Base-by-base conservation (phyloP, 2,329 filamentous ascomycete species). In the Alternaria longipes region DNA sequence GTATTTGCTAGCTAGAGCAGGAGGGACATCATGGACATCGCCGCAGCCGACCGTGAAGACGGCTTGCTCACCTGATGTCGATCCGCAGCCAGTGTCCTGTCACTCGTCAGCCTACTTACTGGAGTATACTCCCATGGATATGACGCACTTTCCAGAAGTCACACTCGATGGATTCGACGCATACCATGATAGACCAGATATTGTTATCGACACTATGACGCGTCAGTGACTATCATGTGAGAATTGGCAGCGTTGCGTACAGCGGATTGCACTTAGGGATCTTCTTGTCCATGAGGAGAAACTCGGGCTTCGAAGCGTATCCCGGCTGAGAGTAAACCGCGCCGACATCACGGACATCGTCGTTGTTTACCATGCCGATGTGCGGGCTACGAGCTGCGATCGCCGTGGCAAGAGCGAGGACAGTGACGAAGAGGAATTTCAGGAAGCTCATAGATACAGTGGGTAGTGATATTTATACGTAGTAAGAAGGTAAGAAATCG, bases 281-380 rank as follows among this genome's bases (percentile, higher is more conserved):
- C 5, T 56, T 32, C 46, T 63, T 68, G 46, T 58, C 30, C 56
- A 63, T 56, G 14, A 71, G 44, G 28, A 72, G 22, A 41, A 59
- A 63, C 4, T 53, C 41, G 26, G 55, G 40, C n/a, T 32, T 26
- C 9, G 64, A 68, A 5, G 54, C 22, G 55, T 56, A 71, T 49
- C 63, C 51, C n/a, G 34, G 20, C 38, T 60, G 20, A 1, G 52
- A 30, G 52, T 62, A 70, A 36, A 66, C 42, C 7, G 64, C 57
- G 36, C 70, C 69, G 14, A 70, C 60, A 28, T 73, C 69, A 41
- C 62, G 63, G 50, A 60, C 20, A 18, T 47, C 26, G 18, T 62
- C 56, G 34, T 63, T 64, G 45, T 69, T 62, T 18, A 70, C 38
- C 70, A 73, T 73, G 38, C 59, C 67, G 3, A 61, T 46, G 38